Evolutionary conservation across 2,329 filamentous ascomycete species (phyloP).

Genomic region (Fusarium anthophilum): DNA sequence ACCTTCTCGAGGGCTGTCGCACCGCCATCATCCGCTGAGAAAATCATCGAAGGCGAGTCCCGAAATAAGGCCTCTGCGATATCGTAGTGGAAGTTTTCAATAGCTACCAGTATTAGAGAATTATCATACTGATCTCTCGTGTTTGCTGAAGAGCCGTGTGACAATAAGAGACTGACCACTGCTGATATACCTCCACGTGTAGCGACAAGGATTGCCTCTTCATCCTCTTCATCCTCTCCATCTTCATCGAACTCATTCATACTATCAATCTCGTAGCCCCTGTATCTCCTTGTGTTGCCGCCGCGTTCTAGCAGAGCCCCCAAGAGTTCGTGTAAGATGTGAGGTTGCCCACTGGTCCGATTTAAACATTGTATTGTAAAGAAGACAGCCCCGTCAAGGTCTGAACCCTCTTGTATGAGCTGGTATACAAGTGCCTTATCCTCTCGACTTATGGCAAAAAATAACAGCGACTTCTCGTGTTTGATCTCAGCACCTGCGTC

Average conservation of each 20-base stretch:
- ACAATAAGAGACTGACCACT: not conserved
- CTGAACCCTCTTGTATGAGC: not conserved
- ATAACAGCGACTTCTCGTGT: not conserved
- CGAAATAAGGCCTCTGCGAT: not conserved
- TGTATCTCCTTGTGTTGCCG: not conserved
- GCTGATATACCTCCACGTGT: fast-evolving
- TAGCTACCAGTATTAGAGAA: not conserved
- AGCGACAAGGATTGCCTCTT: not conserved
- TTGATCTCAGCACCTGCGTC: not conserved
- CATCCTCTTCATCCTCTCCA: not conserved
- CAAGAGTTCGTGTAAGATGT: not conserved
- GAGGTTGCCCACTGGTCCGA: fast-evolving
- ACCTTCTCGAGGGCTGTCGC: fast-evolving
- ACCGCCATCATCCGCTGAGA: fast-evolving
- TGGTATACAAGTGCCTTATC: fast-evolving
- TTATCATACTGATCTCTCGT: fast-evolving
- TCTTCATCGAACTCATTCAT: not conserved
- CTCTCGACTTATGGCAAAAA: not conserved
- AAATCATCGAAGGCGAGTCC: not conserved
- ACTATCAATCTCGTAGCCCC: not conserved
- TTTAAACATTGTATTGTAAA: not conserved
- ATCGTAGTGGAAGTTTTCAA: fast-evolving
- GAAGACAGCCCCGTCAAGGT: not conserved
- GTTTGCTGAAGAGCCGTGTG: not conserved
- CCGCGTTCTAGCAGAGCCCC: not conserved